phyloP scores from a whole-genome alignment of 176 grass and related monocot species.

The Coix lacrymajobi region DNA sequence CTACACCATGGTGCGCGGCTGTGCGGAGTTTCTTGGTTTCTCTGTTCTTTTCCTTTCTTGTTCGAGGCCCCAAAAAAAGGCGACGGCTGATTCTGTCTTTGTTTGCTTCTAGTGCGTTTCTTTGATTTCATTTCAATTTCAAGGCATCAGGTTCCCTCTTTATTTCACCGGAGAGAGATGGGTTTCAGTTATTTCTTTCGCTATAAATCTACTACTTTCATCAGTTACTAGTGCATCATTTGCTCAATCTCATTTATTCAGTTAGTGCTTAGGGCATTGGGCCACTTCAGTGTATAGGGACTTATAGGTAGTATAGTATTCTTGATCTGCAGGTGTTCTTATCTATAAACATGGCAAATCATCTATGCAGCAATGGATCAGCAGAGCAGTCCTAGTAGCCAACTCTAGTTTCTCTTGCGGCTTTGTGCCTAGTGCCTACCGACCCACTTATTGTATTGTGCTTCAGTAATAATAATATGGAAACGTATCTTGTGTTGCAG shows the following conservation, averaged over 20 bases:
- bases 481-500: constrained; percentile 27
- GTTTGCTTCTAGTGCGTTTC: not conserved
- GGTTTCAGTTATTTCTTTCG: not conserved
- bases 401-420: not conserved
- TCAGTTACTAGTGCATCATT: not conserved
- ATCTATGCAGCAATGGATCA: not conserved
- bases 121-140: not conserved
- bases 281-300: not conserved
- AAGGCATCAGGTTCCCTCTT: not conserved
- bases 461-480: not conserved
- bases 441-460: not conserved
- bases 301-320: not conserved
- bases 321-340: constrained; percentile 19
- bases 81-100: not conserved
- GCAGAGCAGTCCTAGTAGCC: not conserved
- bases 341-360: not conserved
- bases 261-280: not conserved
- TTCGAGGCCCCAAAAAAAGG: too few species aligned
- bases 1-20: constrained; percentile 57
- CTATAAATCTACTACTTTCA: not conserved
- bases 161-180: not conserved
- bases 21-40: not conserved
- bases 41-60: not conserved
- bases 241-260: not conserved
- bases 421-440: not conserved